Evolutionary conservation across 352 stramenopile genomes (phyloP), one percentile per base, ranked within the genome.

Genomic region (Phytophthora multivora): DNA sequence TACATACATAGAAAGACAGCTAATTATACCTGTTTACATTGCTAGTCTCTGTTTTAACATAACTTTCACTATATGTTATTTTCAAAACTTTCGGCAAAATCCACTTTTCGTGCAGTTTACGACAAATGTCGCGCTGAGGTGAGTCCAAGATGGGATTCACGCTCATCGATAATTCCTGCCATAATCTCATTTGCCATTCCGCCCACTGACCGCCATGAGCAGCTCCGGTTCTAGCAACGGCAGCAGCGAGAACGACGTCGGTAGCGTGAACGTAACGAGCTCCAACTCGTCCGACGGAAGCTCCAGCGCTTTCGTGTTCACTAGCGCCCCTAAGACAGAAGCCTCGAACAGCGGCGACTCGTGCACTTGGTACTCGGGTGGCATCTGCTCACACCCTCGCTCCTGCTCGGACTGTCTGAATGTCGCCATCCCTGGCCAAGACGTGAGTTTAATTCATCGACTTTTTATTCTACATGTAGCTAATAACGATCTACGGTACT

Each of bases 401-500:
- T 73, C 66, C 3, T 79, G 70, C 41, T 65, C 53, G 8, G 70
- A 79, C 59, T 79, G 70, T 48, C 53, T 79, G 12, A 79, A 81
- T 25, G 66, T 73, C 12, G 64, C 43, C 13, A 50, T 86, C 19
- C 21, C 50, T 2, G 51, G 57, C 3, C 48, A 72, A 55, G 40
- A 76, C 15, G 73, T 83, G 59, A 50, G 68, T 55, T 16, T 46
- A 48, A 11, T 19, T 50, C 39, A 36, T 15, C 21, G 4, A 23
- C 21, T 23, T 10, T 28, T 15, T 7, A 39, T 10, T 64, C n/a
- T n/a, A n/a, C n/a, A n/a, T 45, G 9, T n/a, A 31, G 9, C 26
- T 36, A 48, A 21, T 43, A 48, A 18, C 16, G 19, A 47, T 25
- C 25, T 51, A 50, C 46, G 0, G 15, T 48, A 51, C 48, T 52